These are phyloP conservation scores for Coffea eugenioides DNA, from an alignment of 257 asterid genomes.

Conservation along the genomic window DNA sequence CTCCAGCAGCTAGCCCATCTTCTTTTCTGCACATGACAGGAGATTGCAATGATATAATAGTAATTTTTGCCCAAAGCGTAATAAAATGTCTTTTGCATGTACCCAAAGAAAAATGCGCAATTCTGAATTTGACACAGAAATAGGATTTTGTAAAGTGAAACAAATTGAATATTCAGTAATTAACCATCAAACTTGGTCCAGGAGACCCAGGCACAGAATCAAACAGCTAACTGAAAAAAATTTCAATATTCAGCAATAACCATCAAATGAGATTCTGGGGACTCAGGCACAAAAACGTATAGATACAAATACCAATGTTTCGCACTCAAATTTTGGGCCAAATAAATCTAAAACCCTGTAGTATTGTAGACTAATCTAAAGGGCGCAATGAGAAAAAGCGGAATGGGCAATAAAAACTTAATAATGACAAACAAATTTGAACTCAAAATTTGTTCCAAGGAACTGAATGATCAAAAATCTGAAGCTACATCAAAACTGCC, in stretches of 20 bases:
- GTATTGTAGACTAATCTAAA: not conserved
- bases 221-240: not conserved
- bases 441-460: not conserved
- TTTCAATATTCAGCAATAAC: not conserved
- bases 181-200: not conserved
- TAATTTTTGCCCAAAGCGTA: not conserved
- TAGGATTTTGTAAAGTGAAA: slow-evolving; percentile 1
- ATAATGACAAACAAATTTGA: not conserved
- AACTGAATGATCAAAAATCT: not conserved
- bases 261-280: not conserved
- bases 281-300: not conserved
- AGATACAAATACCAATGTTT: not conserved
- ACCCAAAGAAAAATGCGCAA: not conserved
- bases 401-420: not conserved
- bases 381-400: not conserved
- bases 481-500: not conserved
- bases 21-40: slow-evolving; percentile 52
- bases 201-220: not conserved
- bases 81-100: not conserved
- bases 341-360: not conserved
- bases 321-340: not conserved
- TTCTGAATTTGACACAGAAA: not conserved
- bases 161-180: not conserved
- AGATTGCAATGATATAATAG: not conserved
- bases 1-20: slow-evolving; percentile 86